Percentiles rank a stretch among this genome's conserved stretches.
Conservation (phyloP, 1,139 yeast genomes). For the Debaryomyces coudertii region DNA sequence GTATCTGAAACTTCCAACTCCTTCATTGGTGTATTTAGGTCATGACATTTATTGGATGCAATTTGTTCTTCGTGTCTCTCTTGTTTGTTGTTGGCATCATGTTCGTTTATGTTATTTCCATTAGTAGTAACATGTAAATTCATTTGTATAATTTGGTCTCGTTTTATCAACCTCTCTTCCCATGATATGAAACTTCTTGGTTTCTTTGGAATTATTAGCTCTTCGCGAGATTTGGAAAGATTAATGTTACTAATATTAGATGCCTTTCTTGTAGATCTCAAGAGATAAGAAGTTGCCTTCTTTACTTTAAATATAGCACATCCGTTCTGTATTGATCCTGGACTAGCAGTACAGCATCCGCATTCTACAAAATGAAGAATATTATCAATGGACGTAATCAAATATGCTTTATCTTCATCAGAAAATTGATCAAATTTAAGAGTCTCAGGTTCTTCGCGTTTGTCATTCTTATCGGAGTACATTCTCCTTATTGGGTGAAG, state of each 20-base stretch:
- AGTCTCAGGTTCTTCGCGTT: constrained; percentile 42
- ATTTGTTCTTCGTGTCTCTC: constrained; percentile 12
- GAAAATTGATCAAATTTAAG: constrained; percentile 51
- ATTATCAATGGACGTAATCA: constrained; percentile 64
- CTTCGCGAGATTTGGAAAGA: constrained; percentile 44
- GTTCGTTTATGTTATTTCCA: constrained; percentile 10
- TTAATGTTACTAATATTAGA: constrained; percentile 45
- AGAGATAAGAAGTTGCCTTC: constrained; percentile 59
- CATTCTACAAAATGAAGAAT: constrained; percentile 59
- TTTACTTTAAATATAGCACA: constrained; percentile 66
- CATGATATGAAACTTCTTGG: constrained; percentile 42
- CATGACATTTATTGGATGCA: constrained; percentile 9
- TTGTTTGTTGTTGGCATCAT: constrained; percentile 10
- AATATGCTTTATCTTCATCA: constrained; percentile 52
- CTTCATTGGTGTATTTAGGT: not conserved
- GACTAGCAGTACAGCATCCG: constrained; percentile 61
- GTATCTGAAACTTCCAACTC: constrained; percentile 12
- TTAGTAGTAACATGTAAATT: constrained; percentile 24
- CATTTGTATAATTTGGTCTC: constrained; percentile 35
- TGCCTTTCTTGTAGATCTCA: constrained; percentile 60
- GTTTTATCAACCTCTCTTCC: constrained; percentile 36
- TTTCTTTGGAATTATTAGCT: constrained; percentile 37
- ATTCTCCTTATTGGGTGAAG: constrained; percentile 71
- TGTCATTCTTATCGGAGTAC: constrained; percentile 32
- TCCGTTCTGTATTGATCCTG: constrained; percentile 40